Conservation (phyloP, 495 filamentous ascomycete genomes). For the Talaromyces nanjingensis region DNA sequence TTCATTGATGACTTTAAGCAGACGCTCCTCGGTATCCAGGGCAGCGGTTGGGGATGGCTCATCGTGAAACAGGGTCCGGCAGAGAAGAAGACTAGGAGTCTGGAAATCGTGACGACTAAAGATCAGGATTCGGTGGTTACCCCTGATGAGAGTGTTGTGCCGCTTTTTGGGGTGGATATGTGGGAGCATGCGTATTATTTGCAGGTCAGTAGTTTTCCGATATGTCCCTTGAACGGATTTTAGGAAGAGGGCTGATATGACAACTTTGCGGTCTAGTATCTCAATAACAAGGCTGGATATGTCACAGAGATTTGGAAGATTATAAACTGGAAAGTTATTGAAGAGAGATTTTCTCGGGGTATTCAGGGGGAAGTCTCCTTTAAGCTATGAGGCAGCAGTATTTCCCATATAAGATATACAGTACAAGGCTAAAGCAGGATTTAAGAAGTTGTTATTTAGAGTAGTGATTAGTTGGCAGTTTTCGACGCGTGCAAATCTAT, state of each 20-base stretch:
- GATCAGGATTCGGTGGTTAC: conserved; percentile 87
- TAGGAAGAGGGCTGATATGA: conserved; percentile 24
- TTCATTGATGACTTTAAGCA: conserved; percentile 64
- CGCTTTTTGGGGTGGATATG: conserved; percentile 88
- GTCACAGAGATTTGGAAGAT: conserved; percentile 93
- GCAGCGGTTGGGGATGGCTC: conserved; percentile 91
- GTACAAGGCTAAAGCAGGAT: too few species aligned
- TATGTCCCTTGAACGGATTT: too few species aligned
- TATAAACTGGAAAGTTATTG: conserved; percentile 89
- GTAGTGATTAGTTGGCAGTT: too few species aligned
- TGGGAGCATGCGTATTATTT: conserved; percentile 86
- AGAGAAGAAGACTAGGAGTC: conserved; percentile 47
- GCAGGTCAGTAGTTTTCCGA: conserved; percentile 38
- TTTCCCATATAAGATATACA: too few species aligned
- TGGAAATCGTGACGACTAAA: conserved; percentile 68
- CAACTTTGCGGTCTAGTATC: conserved; percentile 61
- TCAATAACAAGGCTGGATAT: conserved; percentile 96
- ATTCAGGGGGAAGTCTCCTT: conserved; percentile 10
- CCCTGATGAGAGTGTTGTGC: conserved; percentile 45
- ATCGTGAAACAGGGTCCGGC: conserved; percentile 28
- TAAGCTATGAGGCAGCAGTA: neutral
- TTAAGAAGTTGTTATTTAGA: too few species aligned
- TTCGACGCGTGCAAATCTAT: too few species aligned
- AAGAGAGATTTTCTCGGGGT: conserved; percentile 57
- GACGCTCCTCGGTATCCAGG: conserved; percentile 78